Evolutionary conservation across 1,284 basidiomycete species (phyloP).

Genomic region (Malassezia equina): DNA sequence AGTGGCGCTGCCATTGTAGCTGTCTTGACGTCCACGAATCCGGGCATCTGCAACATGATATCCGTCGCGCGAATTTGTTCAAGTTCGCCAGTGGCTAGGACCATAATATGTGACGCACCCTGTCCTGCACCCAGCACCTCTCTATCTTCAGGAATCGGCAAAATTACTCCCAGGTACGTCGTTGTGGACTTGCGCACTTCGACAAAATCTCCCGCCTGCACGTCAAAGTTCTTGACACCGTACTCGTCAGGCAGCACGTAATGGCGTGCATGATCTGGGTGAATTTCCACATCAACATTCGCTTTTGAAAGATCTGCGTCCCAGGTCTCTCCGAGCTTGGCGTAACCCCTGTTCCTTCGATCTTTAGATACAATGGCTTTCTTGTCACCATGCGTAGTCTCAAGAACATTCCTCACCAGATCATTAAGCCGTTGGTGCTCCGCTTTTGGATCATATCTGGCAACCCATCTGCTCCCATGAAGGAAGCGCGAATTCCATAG

Average conservation of each 20-base stretch:
- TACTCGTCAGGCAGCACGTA: background rate
- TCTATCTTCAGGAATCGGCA: conserved; percentile 14
- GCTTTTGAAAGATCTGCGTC: background rate
- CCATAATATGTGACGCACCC: background rate
- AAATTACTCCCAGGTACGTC: conserved; percentile 8
- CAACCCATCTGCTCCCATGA: background rate
- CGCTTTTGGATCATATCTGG: background rate
- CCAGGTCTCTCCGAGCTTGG: background rate
- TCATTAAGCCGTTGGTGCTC: background rate
- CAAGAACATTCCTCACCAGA: background rate
- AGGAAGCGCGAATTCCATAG: background rate
- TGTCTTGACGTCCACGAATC: conserved; percentile 5
- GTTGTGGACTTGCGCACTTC: conserved; percentile 9
- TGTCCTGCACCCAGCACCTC: background rate
- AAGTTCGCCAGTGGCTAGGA: conserved; percentile 10
- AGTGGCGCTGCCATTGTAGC: conserved; percentile 11
- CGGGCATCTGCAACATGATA: conserved; percentile 16
- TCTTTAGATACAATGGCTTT: background rate
- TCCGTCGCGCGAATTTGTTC: conserved; percentile 14
- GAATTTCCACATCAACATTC: background rate
- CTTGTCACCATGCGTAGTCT: background rate
- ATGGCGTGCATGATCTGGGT: background rate
- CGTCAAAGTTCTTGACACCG: conserved; percentile 1
- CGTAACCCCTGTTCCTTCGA: conserved; percentile 2
- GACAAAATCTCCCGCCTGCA: conserved; percentile 17